Evolutionary conservation across 106 monocot species (phyloP).

Genomic region (Dioscorea dumetorum): DNA sequence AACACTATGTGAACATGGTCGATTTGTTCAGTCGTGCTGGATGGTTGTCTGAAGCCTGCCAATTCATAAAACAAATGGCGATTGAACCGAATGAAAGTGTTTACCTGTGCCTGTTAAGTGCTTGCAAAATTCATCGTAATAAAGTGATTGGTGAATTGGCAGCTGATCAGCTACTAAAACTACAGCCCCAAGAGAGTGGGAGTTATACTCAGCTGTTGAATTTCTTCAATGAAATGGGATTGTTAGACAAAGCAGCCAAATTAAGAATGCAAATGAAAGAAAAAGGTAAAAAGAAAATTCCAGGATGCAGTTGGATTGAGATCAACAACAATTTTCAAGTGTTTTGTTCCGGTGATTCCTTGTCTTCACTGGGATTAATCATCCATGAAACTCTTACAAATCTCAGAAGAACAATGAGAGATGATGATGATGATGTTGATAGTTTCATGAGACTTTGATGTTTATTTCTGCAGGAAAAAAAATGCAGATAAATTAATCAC

Average conservation of each 20-base stretch:
- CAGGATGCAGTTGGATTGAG: slow-evolving; percentile 65
- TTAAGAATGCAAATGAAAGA: slow-evolving; percentile 33
- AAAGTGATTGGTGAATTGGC: slow-evolving; percentile 25
- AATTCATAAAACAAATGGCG: slow-evolving; percentile 19
- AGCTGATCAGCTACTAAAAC: slow-evolving; percentile 17
- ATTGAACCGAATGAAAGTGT: slow-evolving; percentile 16
- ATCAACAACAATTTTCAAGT: slow-evolving; percentile 23
- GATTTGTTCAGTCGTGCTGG: slow-evolving; percentile 42
- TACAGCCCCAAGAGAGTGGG: slow-evolving; percentile 20
- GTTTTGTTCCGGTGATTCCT: slow-evolving; percentile 40
- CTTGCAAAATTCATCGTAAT: slow-evolving; percentile 22
- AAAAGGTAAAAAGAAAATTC: slow-evolving; percentile 30
- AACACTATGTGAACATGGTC: slow-evolving; percentile 37
- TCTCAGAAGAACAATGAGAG: slow-evolving; percentile 28
- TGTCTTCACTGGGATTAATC: slow-evolving; percentile 10
- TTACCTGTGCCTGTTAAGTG: slow-evolving; percentile 35
- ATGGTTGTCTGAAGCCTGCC: slow-evolving; percentile 31
- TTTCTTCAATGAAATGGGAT: slow-evolving; percentile 33
- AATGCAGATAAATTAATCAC: too few relatives aligned
- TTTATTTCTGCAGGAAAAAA: too few relatives aligned
- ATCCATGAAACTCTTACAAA: slow-evolving; percentile 15
- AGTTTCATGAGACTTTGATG: too few relatives aligned
- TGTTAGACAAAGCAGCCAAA: slow-evolving; percentile 26
- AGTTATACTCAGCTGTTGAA: slow-evolving; percentile 33
- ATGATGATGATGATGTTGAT: not conserved